Evolutionary conservation across 1,284 basidiomycete genomes (phyloP).

Genomic region (Uromyces viciae-fabae): DNA sequence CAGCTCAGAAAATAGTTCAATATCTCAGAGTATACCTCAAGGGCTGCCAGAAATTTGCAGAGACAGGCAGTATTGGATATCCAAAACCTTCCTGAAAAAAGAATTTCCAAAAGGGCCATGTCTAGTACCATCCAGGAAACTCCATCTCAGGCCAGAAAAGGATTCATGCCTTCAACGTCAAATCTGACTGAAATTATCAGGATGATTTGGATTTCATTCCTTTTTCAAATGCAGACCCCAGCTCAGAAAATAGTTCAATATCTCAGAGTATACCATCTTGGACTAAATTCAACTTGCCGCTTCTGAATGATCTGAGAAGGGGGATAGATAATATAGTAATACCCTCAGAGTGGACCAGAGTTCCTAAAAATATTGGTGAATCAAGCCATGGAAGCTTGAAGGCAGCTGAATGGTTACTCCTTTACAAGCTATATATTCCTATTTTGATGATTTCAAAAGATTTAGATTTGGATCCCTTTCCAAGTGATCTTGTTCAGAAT

Average conservation of each 20-base stretch:
- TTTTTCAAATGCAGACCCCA: not conserved
- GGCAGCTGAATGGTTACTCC: constrained; percentile 10
- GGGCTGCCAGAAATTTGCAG: not conserved
- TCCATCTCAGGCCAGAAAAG: not conserved
- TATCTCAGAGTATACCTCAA: too few relatives aligned
- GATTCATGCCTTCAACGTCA: not conserved
- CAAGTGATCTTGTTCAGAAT: not conserved
- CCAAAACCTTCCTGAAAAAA: not conserved
- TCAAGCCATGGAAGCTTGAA: constrained; percentile 17
- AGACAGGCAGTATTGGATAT: not conserved
- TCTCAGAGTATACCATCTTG: not conserved
- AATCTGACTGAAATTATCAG: not conserved
- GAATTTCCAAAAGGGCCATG: not conserved
- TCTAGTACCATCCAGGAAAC: not conserved
- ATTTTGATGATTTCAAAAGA: not conserved
- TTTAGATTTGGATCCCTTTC: not conserved
- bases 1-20: not conserved
- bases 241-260: not conserved
- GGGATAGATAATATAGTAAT: not conserved
- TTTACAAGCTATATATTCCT: constrained; percentile 15
- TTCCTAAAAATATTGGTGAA: not conserved
- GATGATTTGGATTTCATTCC: constrained; percentile 8
- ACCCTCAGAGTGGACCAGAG: constrained; percentile 4
- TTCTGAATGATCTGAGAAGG: not conserved
- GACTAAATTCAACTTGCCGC: not conserved